Evolutionary conservation across 1,139 yeast species (phyloP).

Genomic region (Lodderomyces margitis): DNA sequence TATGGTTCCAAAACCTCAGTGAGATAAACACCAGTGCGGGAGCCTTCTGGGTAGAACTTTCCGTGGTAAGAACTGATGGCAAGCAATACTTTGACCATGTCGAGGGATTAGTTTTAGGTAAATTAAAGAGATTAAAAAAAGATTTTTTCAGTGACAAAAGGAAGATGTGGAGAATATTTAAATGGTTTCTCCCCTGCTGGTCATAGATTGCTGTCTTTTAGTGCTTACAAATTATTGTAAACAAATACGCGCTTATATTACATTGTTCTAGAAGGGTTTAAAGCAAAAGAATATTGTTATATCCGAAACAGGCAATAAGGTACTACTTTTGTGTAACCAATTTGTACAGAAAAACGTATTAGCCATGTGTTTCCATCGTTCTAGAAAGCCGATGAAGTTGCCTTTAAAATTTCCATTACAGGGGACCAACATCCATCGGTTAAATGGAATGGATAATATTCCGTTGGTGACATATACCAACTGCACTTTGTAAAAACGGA

Average conservation of each 20-base stretch:
- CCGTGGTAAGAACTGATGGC: constrained; percentile 54
- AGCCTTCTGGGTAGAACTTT: constrained; percentile 52
- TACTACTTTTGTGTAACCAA: background rate
- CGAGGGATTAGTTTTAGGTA: background rate
- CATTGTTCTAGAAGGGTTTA: background rate
- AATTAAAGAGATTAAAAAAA: background rate
- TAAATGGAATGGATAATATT: too few species aligned
- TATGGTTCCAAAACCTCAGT: constrained; percentile 60
- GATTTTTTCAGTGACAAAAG: too few species aligned
- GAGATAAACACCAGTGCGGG: constrained; percentile 55
- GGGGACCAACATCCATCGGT: too few species aligned
- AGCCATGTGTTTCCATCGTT: too few species aligned
- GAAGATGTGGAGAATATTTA: background rate
- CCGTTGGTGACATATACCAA: too few species aligned
- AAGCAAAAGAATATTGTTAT: too few species aligned
- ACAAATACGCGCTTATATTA: background rate
- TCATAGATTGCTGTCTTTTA: background rate
- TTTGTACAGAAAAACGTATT: too few species aligned
- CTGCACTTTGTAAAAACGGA: too few species aligned
- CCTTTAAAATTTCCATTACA: too few species aligned
- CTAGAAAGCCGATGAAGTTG: too few species aligned
- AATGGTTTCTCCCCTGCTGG: background rate
- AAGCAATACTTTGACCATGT: constrained; percentile 38
- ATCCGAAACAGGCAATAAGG: background rate
- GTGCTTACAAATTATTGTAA: background rate